Conservation (phyloP, 352 stramenopile genomes). For the Thalassiosira livingstoniorum region DNA sequence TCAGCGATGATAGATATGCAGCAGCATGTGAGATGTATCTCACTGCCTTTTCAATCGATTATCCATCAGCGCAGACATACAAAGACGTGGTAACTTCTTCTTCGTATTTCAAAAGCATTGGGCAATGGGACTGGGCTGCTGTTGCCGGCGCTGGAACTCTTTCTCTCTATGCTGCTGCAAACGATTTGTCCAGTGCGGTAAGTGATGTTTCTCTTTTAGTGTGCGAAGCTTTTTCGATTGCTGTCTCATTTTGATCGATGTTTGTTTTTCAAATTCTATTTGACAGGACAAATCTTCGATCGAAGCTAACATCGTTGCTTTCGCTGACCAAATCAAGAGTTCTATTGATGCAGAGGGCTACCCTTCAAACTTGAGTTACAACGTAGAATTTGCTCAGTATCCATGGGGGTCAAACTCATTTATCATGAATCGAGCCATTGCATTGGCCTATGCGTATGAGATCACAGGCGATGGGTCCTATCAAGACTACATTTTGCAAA, state of each 20-base stretch:
- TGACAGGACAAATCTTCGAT: conserved; percentile 24
- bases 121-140: conserved; percentile 37
- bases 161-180: conserved; percentile 39
- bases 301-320: conserved; percentile 32
- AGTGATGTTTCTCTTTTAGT: background rate
- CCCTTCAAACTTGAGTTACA: conserved; percentile 18
- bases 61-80: conserved; percentile 14
- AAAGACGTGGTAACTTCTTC: conserved; percentile 28
- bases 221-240: background rate
- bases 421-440: conserved; percentile 43
- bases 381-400: conserved; percentile 11
- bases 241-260: background rate
- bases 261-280: background rate
- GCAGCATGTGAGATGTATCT: conserved; percentile 45
- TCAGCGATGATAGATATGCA: conserved; percentile 37
- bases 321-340: conserved; percentile 30
- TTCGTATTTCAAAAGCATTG: conserved; percentile 14
- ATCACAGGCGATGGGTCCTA: conserved; percentile 28
- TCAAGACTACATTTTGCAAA: conserved; percentile 28
- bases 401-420: conserved; percentile 39
- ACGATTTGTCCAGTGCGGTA: conserved; percentile 24
- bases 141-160: conserved; percentile 33
- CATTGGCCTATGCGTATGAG: conserved; percentile 33
- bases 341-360: conserved; percentile 37
- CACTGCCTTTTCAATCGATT: conserved; percentile 24